phyloP scores from a whole-genome alignment of 352 stramenopile genomes.

The Pythium folliculosum region DNA sequence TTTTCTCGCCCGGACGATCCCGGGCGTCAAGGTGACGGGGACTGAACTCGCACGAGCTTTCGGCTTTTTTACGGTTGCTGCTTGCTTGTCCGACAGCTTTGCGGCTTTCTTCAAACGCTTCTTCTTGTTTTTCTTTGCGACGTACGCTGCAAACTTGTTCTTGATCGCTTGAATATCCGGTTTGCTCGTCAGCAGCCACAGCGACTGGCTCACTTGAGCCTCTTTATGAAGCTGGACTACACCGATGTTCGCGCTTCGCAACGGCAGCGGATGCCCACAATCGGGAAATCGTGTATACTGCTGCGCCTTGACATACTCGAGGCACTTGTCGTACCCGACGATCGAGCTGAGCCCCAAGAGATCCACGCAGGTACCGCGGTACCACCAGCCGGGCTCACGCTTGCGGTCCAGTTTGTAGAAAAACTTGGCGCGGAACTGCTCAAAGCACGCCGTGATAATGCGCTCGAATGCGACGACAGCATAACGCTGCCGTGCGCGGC shows the following conservation, averaged over 20 bases:
- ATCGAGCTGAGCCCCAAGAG: constrained; percentile 5
- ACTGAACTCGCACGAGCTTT: neutral
- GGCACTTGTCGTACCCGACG: constrained; percentile 34
- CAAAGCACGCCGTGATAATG: constrained; percentile 35
- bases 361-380: constrained; percentile 40
- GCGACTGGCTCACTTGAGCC: constrained; percentile 8
- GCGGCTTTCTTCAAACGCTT: constrained; percentile 5
- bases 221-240: constrained; percentile 15
- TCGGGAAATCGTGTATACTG: constrained; percentile 41
- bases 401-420: constrained; percentile 50
- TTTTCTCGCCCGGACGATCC: too few species aligned
- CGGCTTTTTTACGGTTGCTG: neutral
- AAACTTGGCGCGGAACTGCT: constrained; percentile 38
- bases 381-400: constrained; percentile 59
- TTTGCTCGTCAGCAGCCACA: constrained; percentile 14
- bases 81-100: neutral
- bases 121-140: constrained; percentile 5
- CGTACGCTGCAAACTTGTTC: neutral
- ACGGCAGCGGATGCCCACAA: constrained; percentile 41
- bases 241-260: constrained; percentile 37
- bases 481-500: constrained; percentile 38
- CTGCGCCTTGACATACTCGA: constrained; percentile 41
- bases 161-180: neutral
- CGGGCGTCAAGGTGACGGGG: too few species aligned
- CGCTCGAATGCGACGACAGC: constrained; percentile 39